Evolutionary conservation across 2,329 filamentous ascomycete species (phyloP), one percentile per base, ranked within the genome.

Genomic region (Fusarium sp.): DNA sequence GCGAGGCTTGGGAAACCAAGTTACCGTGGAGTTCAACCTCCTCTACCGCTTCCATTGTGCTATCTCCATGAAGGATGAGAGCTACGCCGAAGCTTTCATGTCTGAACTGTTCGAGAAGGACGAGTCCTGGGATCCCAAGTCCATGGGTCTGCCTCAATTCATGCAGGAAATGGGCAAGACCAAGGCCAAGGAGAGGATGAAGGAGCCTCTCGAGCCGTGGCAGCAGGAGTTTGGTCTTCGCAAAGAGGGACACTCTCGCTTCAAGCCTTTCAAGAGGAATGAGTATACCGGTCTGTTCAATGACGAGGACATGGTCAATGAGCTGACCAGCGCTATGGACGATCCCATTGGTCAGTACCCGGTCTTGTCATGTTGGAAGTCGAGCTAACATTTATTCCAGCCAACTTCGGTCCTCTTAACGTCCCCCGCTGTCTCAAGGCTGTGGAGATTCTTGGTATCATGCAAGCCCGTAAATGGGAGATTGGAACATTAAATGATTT

Each of bases 401-500:
- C 63, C 22, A 80, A 81, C 5, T 87, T 86, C 73, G 85, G 85
- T 24, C 81, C 84, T 12, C 84, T 85, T 41, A 85, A 87, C 47
- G 84, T 89, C 1, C 88, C 88, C 2, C 84, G 84, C 57, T 83
- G 84, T 6, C 80, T 90, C 70, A 84, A 84, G 58, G 83, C 84
- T 3, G 84, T 90, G 9, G 88, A 90, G 66, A 84, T 90, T 10
- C 80, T 90, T 8, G 88, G 87, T 45, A 90, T 90, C 57, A 80
- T 86, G 62, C 87, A 89, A 72, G 82, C 86, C 1, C 82, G 88
- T 32, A 80, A 83, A 20, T 90, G 88, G 88, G 84, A 86, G 49
- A 79, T 87, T 8, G 86, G 85, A 6, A 86, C 86, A 0, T 79
- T 91, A 58, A 90, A 91, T 65, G 88, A 90, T 76, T 90, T 90